A percentile compares a stretch with the other conserved stretches of the same genome.
phyloP scores from a whole-genome alignment of 176 grass and related monocot genomes.

The Oryza glaberrima region DNA sequence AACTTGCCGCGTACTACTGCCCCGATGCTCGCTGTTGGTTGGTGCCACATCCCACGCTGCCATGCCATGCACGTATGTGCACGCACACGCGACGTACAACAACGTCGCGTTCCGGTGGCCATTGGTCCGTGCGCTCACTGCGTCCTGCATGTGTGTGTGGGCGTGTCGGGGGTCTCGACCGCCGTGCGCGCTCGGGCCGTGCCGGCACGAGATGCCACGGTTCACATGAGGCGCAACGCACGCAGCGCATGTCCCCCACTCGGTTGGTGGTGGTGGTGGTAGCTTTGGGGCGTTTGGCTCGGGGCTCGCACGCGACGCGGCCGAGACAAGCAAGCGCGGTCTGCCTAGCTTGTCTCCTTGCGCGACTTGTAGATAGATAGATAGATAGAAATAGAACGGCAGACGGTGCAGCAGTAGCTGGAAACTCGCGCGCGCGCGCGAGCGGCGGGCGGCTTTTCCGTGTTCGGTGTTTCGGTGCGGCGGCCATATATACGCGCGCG shows the following conservation, averaged over 20 bases:
- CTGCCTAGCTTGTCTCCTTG: neutral
- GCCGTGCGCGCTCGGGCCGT: conserved; percentile 25
- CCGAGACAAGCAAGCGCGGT: neutral
- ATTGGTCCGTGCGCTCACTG: neutral
- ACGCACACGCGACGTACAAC: neutral
- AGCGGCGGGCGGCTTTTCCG: neutral
- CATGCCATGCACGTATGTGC: neutral
- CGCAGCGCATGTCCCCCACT: neutral
- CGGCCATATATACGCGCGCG: conserved; percentile 17
- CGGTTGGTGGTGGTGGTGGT: no score
- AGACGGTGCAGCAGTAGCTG: no score
- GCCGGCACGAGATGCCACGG: neutral
- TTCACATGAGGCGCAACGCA: neutral
- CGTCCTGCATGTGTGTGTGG: neutral
- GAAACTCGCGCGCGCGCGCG: no score
- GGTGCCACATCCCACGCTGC: neutral
- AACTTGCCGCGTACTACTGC: neutral
- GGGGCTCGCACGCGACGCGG: no score
- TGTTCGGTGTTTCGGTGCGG: neutral
- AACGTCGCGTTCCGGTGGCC: neutral
- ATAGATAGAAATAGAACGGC: neutral
- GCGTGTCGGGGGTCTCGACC: neutral
- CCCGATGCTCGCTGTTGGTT: conserved; percentile 9
- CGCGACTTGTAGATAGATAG: neutral
- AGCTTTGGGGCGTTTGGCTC: neutral